Conservation (phyloP, 768 basidiomycete genomes). For the Lentinula detonsa region DNA sequence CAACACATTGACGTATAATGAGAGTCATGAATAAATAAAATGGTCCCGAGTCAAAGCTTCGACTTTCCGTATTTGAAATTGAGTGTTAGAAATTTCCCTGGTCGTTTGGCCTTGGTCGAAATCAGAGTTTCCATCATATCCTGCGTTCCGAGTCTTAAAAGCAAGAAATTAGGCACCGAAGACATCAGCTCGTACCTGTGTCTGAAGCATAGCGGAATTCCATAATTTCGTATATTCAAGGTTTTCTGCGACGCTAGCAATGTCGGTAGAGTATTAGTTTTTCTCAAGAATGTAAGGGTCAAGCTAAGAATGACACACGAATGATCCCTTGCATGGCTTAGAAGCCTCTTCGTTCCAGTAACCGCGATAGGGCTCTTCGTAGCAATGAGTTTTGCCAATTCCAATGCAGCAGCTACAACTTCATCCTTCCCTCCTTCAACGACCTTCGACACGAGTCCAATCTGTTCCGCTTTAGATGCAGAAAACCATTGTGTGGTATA, state of each 20-base stretch:
- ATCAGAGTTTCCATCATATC: not conserved
- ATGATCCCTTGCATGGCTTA: constrained; percentile 77
- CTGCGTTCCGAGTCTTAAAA: not conserved
- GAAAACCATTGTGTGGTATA: constrained; percentile 71
- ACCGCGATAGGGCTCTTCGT: constrained; percentile 78
- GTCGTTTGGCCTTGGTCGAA: not conserved
- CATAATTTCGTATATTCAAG: constrained; percentile 53
- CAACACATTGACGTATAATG: too few species aligned
- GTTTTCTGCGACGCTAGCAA: constrained; percentile 33
- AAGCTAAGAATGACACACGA: constrained; percentile 34
- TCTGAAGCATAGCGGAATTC: constrained; percentile 49
- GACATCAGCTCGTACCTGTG: constrained; percentile 24
- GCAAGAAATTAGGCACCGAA: not conserved
- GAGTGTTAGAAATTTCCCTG: not conserved
- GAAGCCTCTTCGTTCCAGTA: constrained; percentile 66
- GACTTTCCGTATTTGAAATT: constrained; percentile 1
- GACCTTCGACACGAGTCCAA: constrained; percentile 73
- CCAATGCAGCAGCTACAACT: constrained; percentile 62
- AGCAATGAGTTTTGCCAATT: constrained; percentile 60
- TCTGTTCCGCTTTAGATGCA: constrained; percentile 53
- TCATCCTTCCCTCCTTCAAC: constrained; percentile 60
- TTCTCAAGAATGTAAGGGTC: not conserved
- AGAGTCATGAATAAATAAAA: not conserved
- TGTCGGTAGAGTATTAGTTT: not conserved
- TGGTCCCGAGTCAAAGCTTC: not conserved